These are phyloP conservation scores for Suillus sp. DNA, from an alignment of 768 basidiomycete species.

Conservation along the genomic window DNA sequence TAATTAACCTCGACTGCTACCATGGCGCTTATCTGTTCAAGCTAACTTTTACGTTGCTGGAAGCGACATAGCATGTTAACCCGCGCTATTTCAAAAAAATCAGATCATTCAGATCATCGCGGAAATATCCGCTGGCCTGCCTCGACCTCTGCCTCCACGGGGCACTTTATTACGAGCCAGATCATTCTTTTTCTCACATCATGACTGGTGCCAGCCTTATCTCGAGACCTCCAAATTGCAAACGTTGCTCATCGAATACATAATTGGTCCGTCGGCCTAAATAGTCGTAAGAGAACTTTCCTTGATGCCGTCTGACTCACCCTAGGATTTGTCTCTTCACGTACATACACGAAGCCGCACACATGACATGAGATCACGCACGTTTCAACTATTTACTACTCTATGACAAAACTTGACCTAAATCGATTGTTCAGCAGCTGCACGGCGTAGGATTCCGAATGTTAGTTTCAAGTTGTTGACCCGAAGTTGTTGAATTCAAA, in stretches of 20 bases:
- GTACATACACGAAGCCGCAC: neutral
- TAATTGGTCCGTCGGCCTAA: neutral
- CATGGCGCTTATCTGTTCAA: neutral
- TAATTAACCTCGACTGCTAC: constrained; percentile 3
- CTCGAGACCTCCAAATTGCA: neutral
- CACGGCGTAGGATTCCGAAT: neutral
- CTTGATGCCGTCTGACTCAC: neutral
- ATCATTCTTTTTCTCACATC: constrained; percentile 2
- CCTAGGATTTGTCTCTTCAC: neutral
- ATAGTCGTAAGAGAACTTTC: neutral
- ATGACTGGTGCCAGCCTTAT: neutral
- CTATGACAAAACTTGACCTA: neutral
- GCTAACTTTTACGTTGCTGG: neutral
- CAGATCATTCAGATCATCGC: neutral
- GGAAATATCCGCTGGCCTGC: constrained; percentile 1
- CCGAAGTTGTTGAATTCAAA: neutral
- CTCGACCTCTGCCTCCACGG: neutral
- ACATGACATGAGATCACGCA: neutral
- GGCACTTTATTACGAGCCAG: neutral
- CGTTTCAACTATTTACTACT: neutral
- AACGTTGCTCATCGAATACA: constrained; percentile 2
- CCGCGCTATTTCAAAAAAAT: neutral
- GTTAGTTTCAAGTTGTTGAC: neutral
- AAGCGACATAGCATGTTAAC: neutral
- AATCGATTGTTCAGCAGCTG: neutral